Evolutionary conservation across 257 asterid species (phyloP).

Genomic region (Solanum lycopersicoides): DNA sequence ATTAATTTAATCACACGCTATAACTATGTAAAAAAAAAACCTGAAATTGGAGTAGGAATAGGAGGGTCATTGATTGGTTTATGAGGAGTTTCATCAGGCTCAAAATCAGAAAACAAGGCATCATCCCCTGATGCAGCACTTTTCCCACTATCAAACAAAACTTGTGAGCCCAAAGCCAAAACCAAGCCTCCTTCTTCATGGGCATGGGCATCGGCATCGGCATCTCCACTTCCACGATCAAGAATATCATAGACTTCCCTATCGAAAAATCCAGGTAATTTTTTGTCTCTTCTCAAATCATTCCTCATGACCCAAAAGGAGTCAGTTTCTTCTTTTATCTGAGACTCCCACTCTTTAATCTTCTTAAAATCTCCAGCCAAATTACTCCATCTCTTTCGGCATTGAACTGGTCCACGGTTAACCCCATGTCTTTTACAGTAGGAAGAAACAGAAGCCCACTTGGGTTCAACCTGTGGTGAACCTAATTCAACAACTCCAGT

Average conservation of each 20-base stretch:
- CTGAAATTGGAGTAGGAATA: constrained; percentile 57
- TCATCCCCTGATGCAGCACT: constrained; percentile 62
- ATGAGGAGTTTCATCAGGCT: constrained; percentile 41
- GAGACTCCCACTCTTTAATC: constrained; percentile 85
- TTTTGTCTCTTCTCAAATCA: constrained; percentile 79
- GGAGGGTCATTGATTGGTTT: constrained; percentile 18
- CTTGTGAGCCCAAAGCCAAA: constrained; percentile 38
- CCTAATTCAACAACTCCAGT: constrained; percentile 50
- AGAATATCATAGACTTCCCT: constrained; percentile 85
- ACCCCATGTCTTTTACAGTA: constrained; percentile 90
- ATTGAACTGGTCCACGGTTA: constrained; percentile 90
- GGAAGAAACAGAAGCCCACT: constrained; percentile 85
- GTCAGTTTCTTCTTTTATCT: constrained; percentile 45
- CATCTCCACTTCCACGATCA: constrained; percentile 24
- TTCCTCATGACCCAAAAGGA: constrained; percentile 96
- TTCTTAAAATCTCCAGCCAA: constrained; percentile 82
- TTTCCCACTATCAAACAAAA: constrained; percentile 73
- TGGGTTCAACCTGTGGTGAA: constrained; percentile 69
- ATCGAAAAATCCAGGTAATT: constrained; percentile 83
- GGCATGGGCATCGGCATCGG: constrained; percentile 17
- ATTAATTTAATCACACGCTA: not conserved
- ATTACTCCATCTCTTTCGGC: constrained; percentile 96
- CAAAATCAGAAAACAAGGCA: constrained; percentile 77
- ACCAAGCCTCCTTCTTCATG: constrained; percentile 22
- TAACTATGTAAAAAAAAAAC: not conserved